Base-by-base conservation (phyloP, 257 asterid genomes). In the Knoxia roxburghii region DNA sequence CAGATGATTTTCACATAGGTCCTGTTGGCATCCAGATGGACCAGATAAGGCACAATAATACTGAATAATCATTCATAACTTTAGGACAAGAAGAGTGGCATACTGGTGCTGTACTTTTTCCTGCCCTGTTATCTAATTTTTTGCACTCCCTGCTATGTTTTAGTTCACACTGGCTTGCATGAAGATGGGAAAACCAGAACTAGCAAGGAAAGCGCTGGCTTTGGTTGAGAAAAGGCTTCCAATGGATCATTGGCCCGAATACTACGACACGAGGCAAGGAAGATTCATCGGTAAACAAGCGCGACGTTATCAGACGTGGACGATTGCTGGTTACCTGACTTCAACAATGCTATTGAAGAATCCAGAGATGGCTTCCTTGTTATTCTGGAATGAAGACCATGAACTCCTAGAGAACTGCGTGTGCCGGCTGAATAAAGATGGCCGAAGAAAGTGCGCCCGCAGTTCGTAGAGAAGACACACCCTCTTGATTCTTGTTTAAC, bases 111-210 rank as follows among this genome's bases (percentile, higher is more conserved):
- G n/a, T n/a, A n/a, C n/a, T n/a, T n/a, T n/a, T n/a, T n/a, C n/a
- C n/a, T n/a, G 7, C 13, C 58, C 20, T 65, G 0, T 45, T 17
- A n/a, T n/a, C n/a, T n/a, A n/a, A n/a, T n/a, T 23, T 33, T 23
- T n/a, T 48, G 2, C 13, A 7, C 26, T 9, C 1, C 33, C 10
- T 39, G 15, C 15, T 3, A 8, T 52, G 37, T 75, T 68, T 35
- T 77, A 80, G 85, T 80, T 80, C 70, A 77, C 82, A 37, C 74
- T 80, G 35, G 80, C 85, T 52, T 80, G 85, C 72, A 77, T 77
- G 7, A 80, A 80, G 79, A 74, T 80, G 85, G 75, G 82, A 69
- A 73, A 72, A 41, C 78, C 82, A 17, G 74, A 74, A 52, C 49
- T 80, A 33, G 80, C 82, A 17, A 65, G 74, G 48, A 77, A 68